Conservation (phyloP, 441 rosid species). For the Bocquillonia castaneifolia region DNA sequence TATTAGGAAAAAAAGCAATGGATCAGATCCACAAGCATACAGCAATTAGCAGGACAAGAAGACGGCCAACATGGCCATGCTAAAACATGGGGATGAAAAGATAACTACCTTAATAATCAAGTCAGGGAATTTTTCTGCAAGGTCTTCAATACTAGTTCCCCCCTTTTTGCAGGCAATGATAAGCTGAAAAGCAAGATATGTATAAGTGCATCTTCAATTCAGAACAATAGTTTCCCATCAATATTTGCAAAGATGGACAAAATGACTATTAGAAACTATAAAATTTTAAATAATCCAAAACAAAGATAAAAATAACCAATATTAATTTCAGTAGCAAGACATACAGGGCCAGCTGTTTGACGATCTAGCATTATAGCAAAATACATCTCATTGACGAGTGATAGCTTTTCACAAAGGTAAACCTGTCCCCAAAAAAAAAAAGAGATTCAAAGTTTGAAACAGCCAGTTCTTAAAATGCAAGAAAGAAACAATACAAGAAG, state of each 20-base stretch:
- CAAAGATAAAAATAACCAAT: not conserved
- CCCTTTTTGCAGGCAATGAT: conserved; percentile 93
- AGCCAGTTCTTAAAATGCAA: conserved; percentile 1
- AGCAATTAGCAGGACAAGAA: conserved; percentile 9
- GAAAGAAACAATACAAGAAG: not conserved
- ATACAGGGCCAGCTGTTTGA: conserved; percentile 91
- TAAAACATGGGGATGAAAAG: conserved; percentile 15
- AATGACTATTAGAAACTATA: not conserved
- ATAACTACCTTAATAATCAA: conserved; percentile 78
- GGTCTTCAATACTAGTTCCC: conserved; percentile 98
- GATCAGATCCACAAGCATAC: conserved; percentile 17
- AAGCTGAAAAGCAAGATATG: conserved; percentile 45
- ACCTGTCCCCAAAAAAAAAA: conserved; percentile 61
- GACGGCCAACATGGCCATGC: not conserved
- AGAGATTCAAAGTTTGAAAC: conserved; percentile 2
- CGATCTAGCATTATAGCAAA: conserved; percentile 96
- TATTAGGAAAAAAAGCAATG: conserved; percentile 26
- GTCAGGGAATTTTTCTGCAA: conserved; percentile 93
- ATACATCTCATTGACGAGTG: conserved; percentile 96
- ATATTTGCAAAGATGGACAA: not conserved
- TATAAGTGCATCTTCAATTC: conserved; percentile 3
- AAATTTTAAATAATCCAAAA: conserved; percentile 5
- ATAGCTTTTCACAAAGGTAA: conserved; percentile 83
- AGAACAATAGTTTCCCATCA: not conserved
- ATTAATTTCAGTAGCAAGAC: conserved; percentile 22